Evolutionary conservation across 345 rosid species (phyloP).

Genomic region (Eucalyptus sp.): DNA sequence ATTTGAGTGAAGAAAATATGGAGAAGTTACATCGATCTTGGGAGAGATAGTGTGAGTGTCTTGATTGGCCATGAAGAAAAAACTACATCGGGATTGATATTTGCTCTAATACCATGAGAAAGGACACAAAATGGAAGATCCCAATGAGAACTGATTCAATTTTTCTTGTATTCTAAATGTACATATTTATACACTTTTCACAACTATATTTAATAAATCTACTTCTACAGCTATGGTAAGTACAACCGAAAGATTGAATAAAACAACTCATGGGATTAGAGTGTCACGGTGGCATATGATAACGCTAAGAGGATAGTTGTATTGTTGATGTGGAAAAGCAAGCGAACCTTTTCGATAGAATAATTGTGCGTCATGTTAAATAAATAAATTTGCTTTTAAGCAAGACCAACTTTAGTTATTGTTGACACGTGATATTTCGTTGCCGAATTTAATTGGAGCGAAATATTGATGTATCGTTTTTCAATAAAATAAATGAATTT

Average conservation of each 20-base stretch:
- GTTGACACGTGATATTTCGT: background rate
- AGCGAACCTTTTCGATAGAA: background rate
- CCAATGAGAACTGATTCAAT: background rate
- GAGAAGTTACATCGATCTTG: background rate
- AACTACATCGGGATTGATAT: background rate
- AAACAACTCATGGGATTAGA: no score
- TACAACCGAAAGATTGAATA: no score
- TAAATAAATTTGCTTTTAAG: background rate
- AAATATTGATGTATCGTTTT: no score
- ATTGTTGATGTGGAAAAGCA: background rate
- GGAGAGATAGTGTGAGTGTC: background rate
- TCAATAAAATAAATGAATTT: background rate
- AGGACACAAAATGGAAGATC: background rate
- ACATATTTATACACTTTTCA: background rate
- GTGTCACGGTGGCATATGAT: no score
- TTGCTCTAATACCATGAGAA: background rate
- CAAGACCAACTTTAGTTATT: no score
- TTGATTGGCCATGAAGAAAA: background rate
- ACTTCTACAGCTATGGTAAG: background rate
- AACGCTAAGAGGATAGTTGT: no score
- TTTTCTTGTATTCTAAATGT: no score
- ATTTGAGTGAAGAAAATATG: background rate
- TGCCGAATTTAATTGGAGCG: no score
- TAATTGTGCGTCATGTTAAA: fast-evolving
- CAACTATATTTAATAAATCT: no score